Base-by-base conservation (phyloP, 768 basidiomycete species). In the Exidia glandulosa region DNA sequence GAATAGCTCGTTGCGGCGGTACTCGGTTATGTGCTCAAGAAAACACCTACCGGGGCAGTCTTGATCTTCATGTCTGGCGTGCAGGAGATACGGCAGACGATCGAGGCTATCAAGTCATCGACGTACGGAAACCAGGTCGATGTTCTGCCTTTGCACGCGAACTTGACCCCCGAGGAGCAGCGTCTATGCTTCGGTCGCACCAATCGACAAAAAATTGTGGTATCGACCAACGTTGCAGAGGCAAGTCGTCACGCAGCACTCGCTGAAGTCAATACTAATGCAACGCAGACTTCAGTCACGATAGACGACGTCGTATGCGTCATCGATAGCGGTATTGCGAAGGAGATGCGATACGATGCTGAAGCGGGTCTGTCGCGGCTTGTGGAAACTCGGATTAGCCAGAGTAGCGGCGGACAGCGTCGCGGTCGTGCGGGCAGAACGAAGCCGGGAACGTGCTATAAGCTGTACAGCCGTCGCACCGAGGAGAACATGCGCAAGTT, bases 1-100 rank as follows among this genome's bases (percentile, higher is more conserved):
- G 16, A 7, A 45, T 66, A 89, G 81, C 76, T 94, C 2, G 79
- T 94, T 37, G 82, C 84, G 6, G 74, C 81, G 0, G 74, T 88
- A 13, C 81, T 91, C 9, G 72, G 76, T 32, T 75, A 90, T 64
- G 86, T 93, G 59, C 69, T 85, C 14, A 68, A 73, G 4, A 80
- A 77, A 27, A 66, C 75, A 13, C 75, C 76, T 31, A 71, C 69
- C 9, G 87, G 84, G 2, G 92, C 86, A 4, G 82, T 96, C 50
- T 77, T 97, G 27, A 81, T 96, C 48, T 97, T 97, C 72, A 76
- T 94, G 59, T 84, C 91, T n/a, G 94, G 94, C 69, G 87, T 92
- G 1, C 88, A 87, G 71, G 90, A 93, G 67, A 93, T 93, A 63
- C 81, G 83, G 23, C 83, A 87, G 62, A 89, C 88, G 65, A 82